Conservation (phyloP, 2,329 filamentous ascomycete species). For the Mycosphaerella arachidis region DNA sequence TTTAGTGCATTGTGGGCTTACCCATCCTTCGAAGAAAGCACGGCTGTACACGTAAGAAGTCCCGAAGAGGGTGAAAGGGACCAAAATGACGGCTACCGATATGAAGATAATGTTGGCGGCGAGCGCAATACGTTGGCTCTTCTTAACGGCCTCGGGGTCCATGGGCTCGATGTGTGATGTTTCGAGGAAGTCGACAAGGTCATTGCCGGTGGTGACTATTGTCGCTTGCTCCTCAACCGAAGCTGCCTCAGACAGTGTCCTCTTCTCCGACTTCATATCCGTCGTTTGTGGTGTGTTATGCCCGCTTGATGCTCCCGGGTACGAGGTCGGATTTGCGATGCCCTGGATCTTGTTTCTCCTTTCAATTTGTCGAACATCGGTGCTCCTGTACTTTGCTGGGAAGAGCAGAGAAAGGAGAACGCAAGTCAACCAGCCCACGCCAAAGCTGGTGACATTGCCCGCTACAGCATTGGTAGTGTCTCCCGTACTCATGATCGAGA, state of each 20-base stretch:
- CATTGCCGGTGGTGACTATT: conserved; percentile 35
- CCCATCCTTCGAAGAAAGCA: conserved; percentile 41
- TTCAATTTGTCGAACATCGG: conserved; percentile 38
- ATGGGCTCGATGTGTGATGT: conserved; percentile 39
- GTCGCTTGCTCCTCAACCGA: conserved; percentile 21
- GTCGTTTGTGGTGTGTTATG: not conserved
- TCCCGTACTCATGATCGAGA: conserved; percentile 39
- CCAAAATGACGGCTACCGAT: conserved; percentile 37
- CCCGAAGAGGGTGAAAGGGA: conserved; percentile 36
- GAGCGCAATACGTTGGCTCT: conserved; percentile 37
- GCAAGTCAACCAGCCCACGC: conserved; percentile 32
- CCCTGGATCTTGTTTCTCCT: conserved; percentile 36
- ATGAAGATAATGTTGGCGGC: conserved; percentile 38
- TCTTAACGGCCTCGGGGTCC: conserved; percentile 36
- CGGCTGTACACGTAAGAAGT: conserved; percentile 39
- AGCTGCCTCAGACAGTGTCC: not conserved
- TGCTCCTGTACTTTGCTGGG: conserved; percentile 34
- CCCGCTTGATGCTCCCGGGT: not conserved
- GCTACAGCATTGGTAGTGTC: conserved; percentile 37
- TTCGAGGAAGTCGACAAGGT: conserved; percentile 42
- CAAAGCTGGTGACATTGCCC: conserved; percentile 29
- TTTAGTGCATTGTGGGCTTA: conserved; percentile 12
- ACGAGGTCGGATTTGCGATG: conserved; percentile 15
- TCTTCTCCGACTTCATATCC: conserved; percentile 4
- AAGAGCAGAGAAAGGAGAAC: conserved; percentile 37